Base-by-base conservation (phyloP, 352 stramenopile species). In the Pythium myriotylum region DNA sequence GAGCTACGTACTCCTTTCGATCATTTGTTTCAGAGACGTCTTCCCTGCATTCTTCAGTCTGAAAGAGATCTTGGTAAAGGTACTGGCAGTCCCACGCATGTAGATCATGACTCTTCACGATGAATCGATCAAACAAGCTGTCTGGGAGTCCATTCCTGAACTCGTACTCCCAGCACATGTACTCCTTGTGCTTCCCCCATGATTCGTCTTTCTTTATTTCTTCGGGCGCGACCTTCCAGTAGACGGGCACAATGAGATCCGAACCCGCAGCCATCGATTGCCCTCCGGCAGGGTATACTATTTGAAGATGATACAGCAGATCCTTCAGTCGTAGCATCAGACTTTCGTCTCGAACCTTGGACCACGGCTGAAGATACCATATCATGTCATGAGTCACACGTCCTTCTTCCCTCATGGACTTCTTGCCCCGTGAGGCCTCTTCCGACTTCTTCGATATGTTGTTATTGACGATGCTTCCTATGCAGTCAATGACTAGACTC, bases 151-250 rank as follows among this genome's bases (percentile, higher is more conserved):
- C 55, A 14, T 42, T 48, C 19, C 35, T 32, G 43, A 74, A 70
- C 2, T 59, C 39, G 42, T 70, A 74, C 22, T 74, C 55, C 62
- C 67, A 74, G 17, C 48, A 46, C 17, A 70, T 45, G 9, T 22
- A 55, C 3, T 51, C 29, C n/a, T n/a, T n/a, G 17, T 13, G 24
- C 3, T 6, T 5, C 16, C 13, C 6, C 4, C 37, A 5, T 10
- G 10, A 10, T 35, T 35, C 29, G 17, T 54, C 35, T 16, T 49
- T 40, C 23, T 29, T 53, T 12, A 35, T 39, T 16, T 49, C 48
- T 24, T 35, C 53, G 14, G 23, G 29, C 2, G 45, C 47, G 3
- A 26, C 27, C 37, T 16, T 40, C 41, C 22, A 45, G 45, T 58
- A 51, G 22, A 49, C 39, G 2, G 50, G 47, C 2, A 52, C 53